phyloP scores from a whole-genome alignment of 495 filamentous ascomycete genomes.

The Talaromyces proteolyticus region DNA sequence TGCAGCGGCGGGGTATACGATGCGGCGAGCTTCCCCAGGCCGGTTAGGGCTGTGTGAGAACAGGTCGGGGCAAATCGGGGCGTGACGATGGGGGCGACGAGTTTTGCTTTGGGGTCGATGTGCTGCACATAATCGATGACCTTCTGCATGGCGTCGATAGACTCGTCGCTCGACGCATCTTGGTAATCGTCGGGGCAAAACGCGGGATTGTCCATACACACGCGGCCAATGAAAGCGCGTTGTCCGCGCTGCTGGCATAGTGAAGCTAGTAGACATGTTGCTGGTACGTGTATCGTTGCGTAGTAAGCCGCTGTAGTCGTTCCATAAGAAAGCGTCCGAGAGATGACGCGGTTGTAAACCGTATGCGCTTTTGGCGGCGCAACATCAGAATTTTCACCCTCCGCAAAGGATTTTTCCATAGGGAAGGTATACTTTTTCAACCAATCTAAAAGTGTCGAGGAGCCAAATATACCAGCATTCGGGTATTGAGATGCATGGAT shows the following conservation, averaged over 20 bases:
- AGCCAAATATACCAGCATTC: slow-evolving; percentile 87
- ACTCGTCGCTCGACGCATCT: slow-evolving; percentile 54
- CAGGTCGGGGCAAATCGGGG: slow-evolving; percentile 87
- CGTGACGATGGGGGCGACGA: slow-evolving; percentile 77
- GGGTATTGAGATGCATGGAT: slow-evolving; percentile 93
- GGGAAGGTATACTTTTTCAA: slow-evolving; percentile 94
- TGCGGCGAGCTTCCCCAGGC: slow-evolving; percentile 57
- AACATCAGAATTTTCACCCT: slow-evolving; percentile 11
- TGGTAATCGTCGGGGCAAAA: slow-evolving; percentile 68
- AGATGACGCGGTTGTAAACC: slow-evolving; percentile 69
- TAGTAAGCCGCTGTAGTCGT: slow-evolving; percentile 92
- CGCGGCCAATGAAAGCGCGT: slow-evolving; percentile 82
- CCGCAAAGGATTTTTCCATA: slow-evolving; percentile 65
- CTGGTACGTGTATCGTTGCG: slow-evolving; percentile 73
- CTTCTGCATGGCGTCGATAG: slow-evolving; percentile 49
- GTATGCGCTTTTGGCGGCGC: slow-evolving; percentile 40
- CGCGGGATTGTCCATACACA: slow-evolving; percentile 74
- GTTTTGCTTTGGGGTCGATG: slow-evolving; percentile 55
- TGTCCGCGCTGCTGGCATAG: slow-evolving; percentile 73
- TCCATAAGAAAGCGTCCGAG: slow-evolving; percentile 76
- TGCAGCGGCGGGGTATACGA: slow-evolving; percentile 51
- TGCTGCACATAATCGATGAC: slow-evolving; percentile 60
- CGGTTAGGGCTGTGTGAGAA: slow-evolving; percentile 47
- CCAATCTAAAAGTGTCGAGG: slow-evolving; percentile 85
- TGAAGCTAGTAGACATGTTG: slow-evolving; percentile 83